phyloP scores from a whole-genome alignment of 1,139 yeast genomes.

The Pichia sp. region DNA sequence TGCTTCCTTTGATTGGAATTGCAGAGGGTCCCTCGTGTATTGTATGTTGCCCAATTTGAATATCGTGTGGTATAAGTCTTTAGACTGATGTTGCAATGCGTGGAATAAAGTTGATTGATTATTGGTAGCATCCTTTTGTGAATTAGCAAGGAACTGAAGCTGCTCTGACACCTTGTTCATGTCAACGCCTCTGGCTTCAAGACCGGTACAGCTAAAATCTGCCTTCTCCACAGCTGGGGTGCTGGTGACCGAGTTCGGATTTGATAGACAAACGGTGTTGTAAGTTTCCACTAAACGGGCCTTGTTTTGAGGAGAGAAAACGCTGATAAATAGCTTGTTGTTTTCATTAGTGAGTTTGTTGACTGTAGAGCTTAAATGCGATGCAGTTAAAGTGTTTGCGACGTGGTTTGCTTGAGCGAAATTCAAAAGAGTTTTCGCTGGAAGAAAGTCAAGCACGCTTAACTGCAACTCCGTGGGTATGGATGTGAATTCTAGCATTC shows the following conservation, averaged over 20 bases:
- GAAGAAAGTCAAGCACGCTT: constrained; percentile 11
- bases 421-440: constrained; percentile 11
- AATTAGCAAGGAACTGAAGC: too few species aligned
- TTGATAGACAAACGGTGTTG: constrained; percentile 18
- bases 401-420: constrained; percentile 9
- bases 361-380: constrained; percentile 2
- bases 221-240: constrained; percentile 4
- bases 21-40: constrained; percentile 19
- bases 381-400: constrained; percentile 8
- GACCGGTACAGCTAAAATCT: not conserved
- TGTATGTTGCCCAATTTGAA: constrained; percentile 18
- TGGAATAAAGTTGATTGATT: too few species aligned
- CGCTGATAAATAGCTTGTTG: constrained; percentile 14
- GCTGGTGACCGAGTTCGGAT: not conserved
- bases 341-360: constrained; percentile 3
- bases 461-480: constrained; percentile 21
- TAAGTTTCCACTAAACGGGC: constrained; percentile 17
- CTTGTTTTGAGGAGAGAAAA: constrained; percentile 24
- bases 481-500: too few species aligned
- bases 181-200: too few species aligned
- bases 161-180: constrained; percentile 11
- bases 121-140: too few species aligned
- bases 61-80: constrained; percentile 14
- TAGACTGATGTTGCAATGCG: too few species aligned
- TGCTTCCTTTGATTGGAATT: constrained; percentile 1